Evolutionary conservation across 2,329 filamentous ascomycete species (phyloP).

Genomic region (Clarireedia hainanense): DNA sequence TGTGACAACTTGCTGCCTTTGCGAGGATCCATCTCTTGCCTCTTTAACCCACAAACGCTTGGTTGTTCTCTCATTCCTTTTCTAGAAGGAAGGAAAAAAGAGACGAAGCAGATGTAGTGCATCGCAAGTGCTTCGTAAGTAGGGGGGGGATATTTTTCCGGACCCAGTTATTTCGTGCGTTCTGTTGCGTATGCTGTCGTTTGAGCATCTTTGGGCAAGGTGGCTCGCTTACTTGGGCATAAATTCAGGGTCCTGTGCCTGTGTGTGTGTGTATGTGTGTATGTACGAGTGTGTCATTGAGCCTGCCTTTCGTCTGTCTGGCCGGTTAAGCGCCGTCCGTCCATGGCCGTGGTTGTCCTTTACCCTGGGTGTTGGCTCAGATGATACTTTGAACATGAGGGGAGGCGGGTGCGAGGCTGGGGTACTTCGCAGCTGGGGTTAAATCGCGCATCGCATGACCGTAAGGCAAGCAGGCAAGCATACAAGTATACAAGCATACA

Average conservation of each 20-base stretch:
- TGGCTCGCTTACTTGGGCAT: neutral
- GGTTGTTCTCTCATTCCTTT: neutral
- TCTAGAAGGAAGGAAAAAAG: slow-evolving; percentile 4
- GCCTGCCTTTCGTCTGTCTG: no score
- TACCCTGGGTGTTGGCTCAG: neutral
- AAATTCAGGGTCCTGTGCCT: no score
- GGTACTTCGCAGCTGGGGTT: neutral
- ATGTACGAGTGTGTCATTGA: no score
- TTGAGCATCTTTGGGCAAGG: neutral
- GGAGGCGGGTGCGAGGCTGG: neutral
- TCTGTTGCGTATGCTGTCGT: no score
- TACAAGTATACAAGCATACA: neutral
- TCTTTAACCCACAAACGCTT: no score
- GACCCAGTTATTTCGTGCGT: no score
- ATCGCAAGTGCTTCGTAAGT: no score
- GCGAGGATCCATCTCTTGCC: no score
- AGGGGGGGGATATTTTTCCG: no score
- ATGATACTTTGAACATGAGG: neutral
- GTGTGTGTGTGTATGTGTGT: no score
- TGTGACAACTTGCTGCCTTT: neutral
- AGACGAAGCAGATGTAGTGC: neutral
- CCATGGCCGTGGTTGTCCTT: neutral
- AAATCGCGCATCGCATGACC: neutral
- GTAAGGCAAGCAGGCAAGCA: neutral
- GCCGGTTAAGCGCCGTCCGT: neutral